Conservation (phyloP, 2,329 filamentous ascomycete species). For the Trichoderma sp. region DNA sequence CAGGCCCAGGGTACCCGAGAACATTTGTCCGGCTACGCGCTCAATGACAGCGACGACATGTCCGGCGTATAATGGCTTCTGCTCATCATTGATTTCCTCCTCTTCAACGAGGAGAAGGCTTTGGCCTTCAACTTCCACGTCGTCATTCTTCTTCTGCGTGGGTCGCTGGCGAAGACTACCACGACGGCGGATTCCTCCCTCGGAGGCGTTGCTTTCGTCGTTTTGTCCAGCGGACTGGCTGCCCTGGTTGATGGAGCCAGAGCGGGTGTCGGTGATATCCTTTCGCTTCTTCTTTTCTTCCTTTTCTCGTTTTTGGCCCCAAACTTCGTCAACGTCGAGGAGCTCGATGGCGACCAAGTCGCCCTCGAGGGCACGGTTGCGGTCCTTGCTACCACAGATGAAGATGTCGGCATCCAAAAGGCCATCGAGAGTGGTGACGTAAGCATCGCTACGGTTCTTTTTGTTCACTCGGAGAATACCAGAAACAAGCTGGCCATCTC, state of each 20-base stretch:
- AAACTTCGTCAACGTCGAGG: slow-evolving; percentile 96
- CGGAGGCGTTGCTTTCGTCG: slow-evolving; percentile 64
- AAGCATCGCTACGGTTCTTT: slow-evolving; percentile 98
- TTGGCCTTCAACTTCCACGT: slow-evolving; percentile 97
- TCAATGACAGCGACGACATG: slow-evolving; percentile 98
- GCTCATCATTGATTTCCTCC: slow-evolving; percentile 97
- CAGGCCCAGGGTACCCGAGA: slow-evolving; percentile 91
- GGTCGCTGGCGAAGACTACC: slow-evolving; percentile 95
- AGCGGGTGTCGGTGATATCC: slow-evolving; percentile 91
- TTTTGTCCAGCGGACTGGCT: slow-evolving; percentile 63
- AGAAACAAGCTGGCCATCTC: slow-evolving; percentile 90
- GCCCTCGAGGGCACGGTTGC: slow-evolving; percentile 93
- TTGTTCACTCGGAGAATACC: slow-evolving; percentile 98
- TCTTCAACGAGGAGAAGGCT: slow-evolving; percentile 95
- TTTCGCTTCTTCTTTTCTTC: slow-evolving; percentile 99
- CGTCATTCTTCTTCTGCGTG: slow-evolving; percentile 99
- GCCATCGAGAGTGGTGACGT: slow-evolving; percentile 88
- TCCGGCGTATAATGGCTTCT: slow-evolving; percentile 95
- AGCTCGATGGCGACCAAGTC: slow-evolving; percentile 95
- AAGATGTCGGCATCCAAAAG: slow-evolving; percentile 96
- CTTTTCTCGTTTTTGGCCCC: slow-evolving; percentile 98
- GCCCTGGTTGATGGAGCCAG: slow-evolving; percentile 72
- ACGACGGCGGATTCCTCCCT: slow-evolving; percentile 86
- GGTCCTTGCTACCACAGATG: slow-evolving; percentile 98
- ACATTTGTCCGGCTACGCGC: slow-evolving; percentile 97